Evolutionary conservation across 805 yeast genomes (phyloP).

Genomic region (Cyberlindnera suaveolens): DNA sequence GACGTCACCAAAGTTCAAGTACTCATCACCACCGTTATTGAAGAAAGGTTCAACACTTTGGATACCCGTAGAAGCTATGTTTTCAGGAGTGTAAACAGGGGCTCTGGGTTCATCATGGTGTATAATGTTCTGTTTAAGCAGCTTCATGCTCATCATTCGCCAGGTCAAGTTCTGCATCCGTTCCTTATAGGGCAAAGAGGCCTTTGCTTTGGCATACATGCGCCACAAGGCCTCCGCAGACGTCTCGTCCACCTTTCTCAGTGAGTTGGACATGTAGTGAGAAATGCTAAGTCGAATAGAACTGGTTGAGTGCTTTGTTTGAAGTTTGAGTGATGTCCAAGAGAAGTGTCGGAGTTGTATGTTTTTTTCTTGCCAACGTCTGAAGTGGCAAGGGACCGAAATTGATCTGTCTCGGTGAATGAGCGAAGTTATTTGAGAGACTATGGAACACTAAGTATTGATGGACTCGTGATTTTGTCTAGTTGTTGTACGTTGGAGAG

Average conservation of each 20-base stretch:
- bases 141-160: slow-evolving; percentile 69
- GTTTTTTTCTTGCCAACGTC: background rate
- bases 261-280: background rate
- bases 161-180: slow-evolving; percentile 84
- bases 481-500: too few relatives aligned
- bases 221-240: slow-evolving; percentile 63
- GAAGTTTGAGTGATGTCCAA: background rate
- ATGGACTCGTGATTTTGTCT: too few relatives aligned
- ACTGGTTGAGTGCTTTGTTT: background rate
- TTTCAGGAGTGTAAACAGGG: too few relatives aligned
- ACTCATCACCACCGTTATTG: slow-evolving; percentile 17
- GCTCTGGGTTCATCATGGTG: background rate
- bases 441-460: background rate
- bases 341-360: background rate
- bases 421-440: background rate
- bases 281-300: background rate
- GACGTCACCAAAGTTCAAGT: slow-evolving; percentile 15
- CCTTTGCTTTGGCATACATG: slow-evolving; percentile 72
- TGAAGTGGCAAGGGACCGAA: background rate
- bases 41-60: too few relatives aligned
- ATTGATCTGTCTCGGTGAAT: background rate
- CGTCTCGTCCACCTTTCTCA: slow-evolving; percentile 25
- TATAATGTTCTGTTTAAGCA: slow-evolving; percentile 5
- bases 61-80: too few relatives aligned
- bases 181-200: slow-evolving; percentile 64